Evolutionary conservation across 176 grass and related monocot species (phyloP).

Genomic region (Cocos nucifera): DNA sequence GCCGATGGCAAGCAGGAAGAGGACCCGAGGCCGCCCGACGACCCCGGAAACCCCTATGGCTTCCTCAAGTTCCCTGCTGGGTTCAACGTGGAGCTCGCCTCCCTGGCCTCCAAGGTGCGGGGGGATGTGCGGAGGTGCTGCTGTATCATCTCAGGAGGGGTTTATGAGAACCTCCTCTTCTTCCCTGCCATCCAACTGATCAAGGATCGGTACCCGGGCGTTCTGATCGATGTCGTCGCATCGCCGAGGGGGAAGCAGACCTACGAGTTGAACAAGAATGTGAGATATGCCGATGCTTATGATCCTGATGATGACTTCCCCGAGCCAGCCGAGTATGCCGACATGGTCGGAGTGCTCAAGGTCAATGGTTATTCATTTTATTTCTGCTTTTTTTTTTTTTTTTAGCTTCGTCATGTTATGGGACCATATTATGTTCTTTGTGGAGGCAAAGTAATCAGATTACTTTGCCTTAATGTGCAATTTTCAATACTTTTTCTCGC

Average conservation of each 20-base stretch:
- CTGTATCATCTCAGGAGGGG: constrained; percentile 73
- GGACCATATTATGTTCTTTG: no score
- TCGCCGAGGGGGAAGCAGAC: constrained; percentile 72
- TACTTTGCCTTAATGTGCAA: no score
- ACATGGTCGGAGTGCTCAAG: constrained; percentile 82
- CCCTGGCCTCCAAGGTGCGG: constrained; percentile 68
- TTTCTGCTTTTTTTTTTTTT: not conserved
- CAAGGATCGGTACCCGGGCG: constrained; percentile 78
- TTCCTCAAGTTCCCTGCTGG: constrained; percentile 80
- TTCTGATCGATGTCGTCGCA: constrained; percentile 61
- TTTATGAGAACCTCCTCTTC: constrained; percentile 96
- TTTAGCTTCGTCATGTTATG: not conserved
- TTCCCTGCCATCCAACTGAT: constrained; percentile 83
- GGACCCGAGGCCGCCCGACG: constrained; percentile 67
- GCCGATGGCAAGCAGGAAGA: constrained; percentile 81
- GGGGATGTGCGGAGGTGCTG: constrained; percentile 87
- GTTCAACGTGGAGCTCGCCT: constrained; percentile 75
- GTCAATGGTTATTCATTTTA: constrained; percentile 16
- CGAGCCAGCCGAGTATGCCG: constrained; percentile 61
- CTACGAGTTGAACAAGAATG: constrained; percentile 94
- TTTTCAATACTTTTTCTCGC: no score
- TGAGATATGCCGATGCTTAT: constrained; percentile 59
- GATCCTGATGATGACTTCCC: constrained; percentile 71
- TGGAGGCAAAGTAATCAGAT: no score
- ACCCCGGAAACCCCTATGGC: constrained; percentile 61